A percentile compares a stretch with the other conserved stretches of the same genome.
Conservation (phyloP, 2,329 filamentous ascomycete genomes). For the Hypomyces perniciosus region DNA sequence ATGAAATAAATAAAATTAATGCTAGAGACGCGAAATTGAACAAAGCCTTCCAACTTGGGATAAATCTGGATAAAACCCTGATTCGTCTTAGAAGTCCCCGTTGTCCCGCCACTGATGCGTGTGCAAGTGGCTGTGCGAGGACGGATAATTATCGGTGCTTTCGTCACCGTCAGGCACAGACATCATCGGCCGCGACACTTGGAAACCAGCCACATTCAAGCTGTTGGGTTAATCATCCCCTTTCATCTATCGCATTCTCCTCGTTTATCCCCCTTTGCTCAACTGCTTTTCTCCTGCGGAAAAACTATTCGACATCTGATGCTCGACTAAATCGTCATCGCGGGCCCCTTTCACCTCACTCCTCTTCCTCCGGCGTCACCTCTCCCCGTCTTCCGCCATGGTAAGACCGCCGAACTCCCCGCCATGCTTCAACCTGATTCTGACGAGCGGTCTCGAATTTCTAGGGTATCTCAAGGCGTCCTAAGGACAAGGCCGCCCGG, state of each 20-base stretch:
- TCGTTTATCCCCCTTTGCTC: constrained; percentile 2
- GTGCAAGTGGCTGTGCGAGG: constrained; percentile 23
- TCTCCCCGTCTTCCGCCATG: constrained; percentile 23
- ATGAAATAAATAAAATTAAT: background rate
- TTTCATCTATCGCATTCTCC: background rate
- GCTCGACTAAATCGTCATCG: constrained; percentile 18
- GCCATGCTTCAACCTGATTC: constrained; percentile 3
- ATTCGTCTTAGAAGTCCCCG: background rate
- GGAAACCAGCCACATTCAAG: constrained; percentile 24
- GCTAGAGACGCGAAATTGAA: background rate
- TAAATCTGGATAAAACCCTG: background rate
- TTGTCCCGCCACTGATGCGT: constrained; percentile 20
- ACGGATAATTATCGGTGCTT: constrained; percentile 32
- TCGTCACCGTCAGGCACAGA: constrained; percentile 31
- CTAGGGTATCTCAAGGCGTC: constrained; percentile 36
- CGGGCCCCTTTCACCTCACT: constrained; percentile 9
- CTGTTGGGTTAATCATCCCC: constrained; percentile 14
- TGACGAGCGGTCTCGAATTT: constrained; percentile 13
- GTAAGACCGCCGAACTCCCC: constrained; percentile 22
- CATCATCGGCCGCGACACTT: constrained; percentile 21
- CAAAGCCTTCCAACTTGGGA: background rate
- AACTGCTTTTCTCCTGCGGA: background rate
- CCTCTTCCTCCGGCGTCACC: constrained; percentile 14
- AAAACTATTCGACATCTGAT: constrained; percentile 19
- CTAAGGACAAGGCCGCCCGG: constrained; percentile 34